Percentiles rank a stretch among this genome's conserved stretches.
phyloP scores from a whole-genome alignment of 331 rosid genomes.

The Malus hybrid region DNA sequence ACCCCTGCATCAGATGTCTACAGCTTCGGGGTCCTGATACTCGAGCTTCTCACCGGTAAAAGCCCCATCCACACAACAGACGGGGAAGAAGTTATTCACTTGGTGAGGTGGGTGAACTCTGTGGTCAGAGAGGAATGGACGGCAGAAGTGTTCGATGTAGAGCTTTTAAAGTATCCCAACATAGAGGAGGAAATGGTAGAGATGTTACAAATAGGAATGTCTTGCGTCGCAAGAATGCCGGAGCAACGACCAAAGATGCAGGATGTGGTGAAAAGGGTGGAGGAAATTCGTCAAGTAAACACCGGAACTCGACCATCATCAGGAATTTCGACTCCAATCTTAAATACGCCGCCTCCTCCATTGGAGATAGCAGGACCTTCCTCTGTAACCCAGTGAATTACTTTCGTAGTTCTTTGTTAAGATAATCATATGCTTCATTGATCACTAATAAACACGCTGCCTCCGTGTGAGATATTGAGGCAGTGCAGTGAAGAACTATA shows the following conservation, averaged over 20 bases:
- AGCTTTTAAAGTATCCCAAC: slow-evolving; percentile 66
- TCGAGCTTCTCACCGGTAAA: slow-evolving; percentile 91
- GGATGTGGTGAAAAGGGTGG: slow-evolving; percentile 54
- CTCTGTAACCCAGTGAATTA: slow-evolving; percentile 27
- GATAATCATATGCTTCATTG: not conserved
- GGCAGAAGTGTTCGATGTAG: slow-evolving; percentile 89
- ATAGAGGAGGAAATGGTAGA: slow-evolving; percentile 98
- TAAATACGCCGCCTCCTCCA: slow-evolving; percentile 19
- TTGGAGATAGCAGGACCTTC: slow-evolving; percentile 21
- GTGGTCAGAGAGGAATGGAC: slow-evolving; percentile 99
- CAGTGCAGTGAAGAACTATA: too few species aligned
- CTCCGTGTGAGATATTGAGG: too few species aligned
- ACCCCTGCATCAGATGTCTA: slow-evolving; percentile 66
- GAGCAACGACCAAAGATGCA: slow-evolving; percentile 74
- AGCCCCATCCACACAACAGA: slow-evolving; percentile 52
- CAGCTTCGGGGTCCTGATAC: slow-evolving; percentile 75
- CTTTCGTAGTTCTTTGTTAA: slow-evolving; percentile 9
- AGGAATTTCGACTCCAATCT: slow-evolving; percentile 40
- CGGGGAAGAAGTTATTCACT: slow-evolving; percentile 61
- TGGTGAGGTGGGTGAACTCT: slow-evolving; percentile 97
- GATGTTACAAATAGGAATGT: slow-evolving; percentile 81
- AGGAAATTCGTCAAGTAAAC: slow-evolving; percentile 48
- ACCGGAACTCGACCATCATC: slow-evolving; percentile 39
- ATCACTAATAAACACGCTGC: not conserved
- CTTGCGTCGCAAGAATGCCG: slow-evolving; percentile 73